Evolutionary conservation across 495 filamentous ascomycete species (phyloP).

Genomic region (Penicillium waksmanii): DNA sequence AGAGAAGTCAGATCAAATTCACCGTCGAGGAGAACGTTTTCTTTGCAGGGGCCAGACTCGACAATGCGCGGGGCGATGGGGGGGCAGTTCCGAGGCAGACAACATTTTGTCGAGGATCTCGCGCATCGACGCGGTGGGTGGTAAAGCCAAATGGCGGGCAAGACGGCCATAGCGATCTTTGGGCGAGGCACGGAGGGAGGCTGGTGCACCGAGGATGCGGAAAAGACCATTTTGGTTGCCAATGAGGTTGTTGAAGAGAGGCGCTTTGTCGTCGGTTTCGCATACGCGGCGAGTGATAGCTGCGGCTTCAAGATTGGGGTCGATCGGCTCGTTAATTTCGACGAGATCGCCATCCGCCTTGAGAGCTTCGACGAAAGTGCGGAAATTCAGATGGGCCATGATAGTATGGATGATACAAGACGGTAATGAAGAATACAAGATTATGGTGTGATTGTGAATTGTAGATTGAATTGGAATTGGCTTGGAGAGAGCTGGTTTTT

Average conservation of each 20-base stretch:
- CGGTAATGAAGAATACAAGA: not conserved
- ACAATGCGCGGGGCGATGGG: constrained; percentile 33
- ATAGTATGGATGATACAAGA: not conserved
- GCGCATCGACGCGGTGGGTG: constrained; percentile 31
- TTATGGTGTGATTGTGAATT: not conserved
- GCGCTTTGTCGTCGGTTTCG: constrained; percentile 43
- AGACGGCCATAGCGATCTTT: constrained; percentile 39
- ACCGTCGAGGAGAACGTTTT: constrained; percentile 33
- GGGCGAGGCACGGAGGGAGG: constrained; percentile 26
- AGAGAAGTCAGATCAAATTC: constrained; percentile 41
- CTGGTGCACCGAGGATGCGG: constrained; percentile 43
- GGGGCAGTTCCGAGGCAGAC: constrained; percentile 25
- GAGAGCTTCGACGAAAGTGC: constrained; percentile 40
- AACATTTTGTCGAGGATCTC: constrained; percentile 40
- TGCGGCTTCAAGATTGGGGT: constrained; percentile 41
- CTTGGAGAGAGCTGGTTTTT: not conserved
- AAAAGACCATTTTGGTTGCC: constrained; percentile 40
- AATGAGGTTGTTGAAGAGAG: constrained; percentile 47
- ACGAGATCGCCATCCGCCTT: constrained; percentile 39
- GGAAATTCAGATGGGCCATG: constrained; percentile 36
- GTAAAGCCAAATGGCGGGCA: constrained; percentile 37
- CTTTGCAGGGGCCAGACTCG: constrained; percentile 37
- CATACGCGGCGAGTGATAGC: constrained; percentile 43
- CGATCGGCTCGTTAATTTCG: constrained; percentile 39
- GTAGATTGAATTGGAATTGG: not conserved